These are phyloP conservation scores for Beauveria australis DNA, from an alignment of 2,329 filamentous ascomycete genomes.

Conservation along the genomic window DNA sequence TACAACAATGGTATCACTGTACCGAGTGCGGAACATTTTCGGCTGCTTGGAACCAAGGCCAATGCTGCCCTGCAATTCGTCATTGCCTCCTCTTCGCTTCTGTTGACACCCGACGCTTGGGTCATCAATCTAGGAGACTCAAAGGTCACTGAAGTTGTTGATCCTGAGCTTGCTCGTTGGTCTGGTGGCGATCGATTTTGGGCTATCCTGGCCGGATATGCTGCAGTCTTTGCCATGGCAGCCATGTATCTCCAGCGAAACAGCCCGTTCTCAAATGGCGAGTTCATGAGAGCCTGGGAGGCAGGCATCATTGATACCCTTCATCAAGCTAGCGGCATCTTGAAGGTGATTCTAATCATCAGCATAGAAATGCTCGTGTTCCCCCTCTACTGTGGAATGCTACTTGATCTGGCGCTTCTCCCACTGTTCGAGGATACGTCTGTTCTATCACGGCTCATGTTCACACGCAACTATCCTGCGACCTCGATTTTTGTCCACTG, in stretches of 20 bases:
- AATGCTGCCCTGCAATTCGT: background rate
- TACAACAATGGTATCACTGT: slow-evolving; percentile 33
- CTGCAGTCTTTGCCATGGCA: slow-evolving; percentile 64
- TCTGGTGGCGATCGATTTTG: slow-evolving; percentile 53
- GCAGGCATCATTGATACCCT: slow-evolving; percentile 72
- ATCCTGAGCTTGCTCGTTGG: slow-evolving; percentile 60
- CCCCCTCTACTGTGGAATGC: slow-evolving; percentile 85
- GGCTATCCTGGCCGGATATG: slow-evolving; percentile 76
- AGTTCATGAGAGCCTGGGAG: slow-evolving; percentile 57
- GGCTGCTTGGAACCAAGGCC: background rate
- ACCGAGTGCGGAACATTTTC: slow-evolving; percentile 14
- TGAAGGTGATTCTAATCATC: slow-evolving; percentile 97
- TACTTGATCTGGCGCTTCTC: slow-evolving; percentile 80
- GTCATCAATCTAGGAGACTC: slow-evolving; percentile 46
- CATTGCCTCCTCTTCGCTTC: slow-evolving; percentile 15
- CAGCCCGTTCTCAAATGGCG: slow-evolving; percentile 54
- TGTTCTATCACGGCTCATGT: slow-evolving; percentile 66
- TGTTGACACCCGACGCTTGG: slow-evolving; percentile 46
- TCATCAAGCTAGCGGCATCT: slow-evolving; percentile 88
- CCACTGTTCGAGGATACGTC: slow-evolving; percentile 81
- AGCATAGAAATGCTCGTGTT: slow-evolving; percentile 99
- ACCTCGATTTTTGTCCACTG: slow-evolving; percentile 96
- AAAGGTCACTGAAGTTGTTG: slow-evolving; percentile 30
- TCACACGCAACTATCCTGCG: slow-evolving; percentile 69
- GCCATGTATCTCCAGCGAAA: slow-evolving; percentile 72